Conservation (phyloP, 257 asterid species). For the Capsicum rhomboideum region DNA sequence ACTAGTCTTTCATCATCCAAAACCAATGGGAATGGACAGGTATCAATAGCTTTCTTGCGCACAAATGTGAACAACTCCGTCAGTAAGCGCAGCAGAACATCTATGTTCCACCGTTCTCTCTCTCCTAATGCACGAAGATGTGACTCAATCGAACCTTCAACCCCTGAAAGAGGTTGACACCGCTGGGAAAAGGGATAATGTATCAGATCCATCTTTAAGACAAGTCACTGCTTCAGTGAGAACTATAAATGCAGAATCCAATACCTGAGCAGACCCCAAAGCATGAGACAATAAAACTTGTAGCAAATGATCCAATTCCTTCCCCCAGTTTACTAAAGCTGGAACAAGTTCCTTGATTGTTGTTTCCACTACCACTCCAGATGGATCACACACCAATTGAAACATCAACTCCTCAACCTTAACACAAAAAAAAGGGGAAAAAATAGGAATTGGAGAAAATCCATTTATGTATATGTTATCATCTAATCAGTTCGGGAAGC, state of each 20-base stretch:
- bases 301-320: slow-evolving; percentile 77
- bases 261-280: slow-evolving; percentile 81
- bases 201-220: slow-evolving; percentile 17
- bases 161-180: slow-evolving; percentile 95
- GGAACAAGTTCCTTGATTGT: slow-evolving; percentile 86
- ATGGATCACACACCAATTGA: slow-evolving; percentile 89
- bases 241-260: neutral
- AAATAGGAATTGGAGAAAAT: slow-evolving; percentile 32
- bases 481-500: slow-evolving; percentile 26
- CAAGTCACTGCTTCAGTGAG: neutral
- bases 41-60: slow-evolving; percentile 60
- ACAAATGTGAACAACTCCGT: slow-evolving; percentile 63
- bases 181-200: slow-evolving; percentile 41
- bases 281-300: slow-evolving; percentile 65
- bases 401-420: slow-evolving; percentile 99
- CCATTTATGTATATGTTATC: slow-evolving; percentile 10
- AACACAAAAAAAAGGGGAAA: slow-evolving; percentile 16
- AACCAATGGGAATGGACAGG: slow-evolving; percentile 64
- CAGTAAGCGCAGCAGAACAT: slow-evolving; percentile 80
- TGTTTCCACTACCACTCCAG: slow-evolving; percentile 91
- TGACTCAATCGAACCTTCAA: slow-evolving; percentile 93
- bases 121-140: slow-evolving; percentile 94
- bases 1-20: slow-evolving; percentile 42
- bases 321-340: slow-evolving; percentile 84
- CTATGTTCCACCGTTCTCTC: slow-evolving; percentile 94